Evolutionary conservation across 2,329 filamentous ascomycete species (phyloP).

Genomic region (Penicillium sp.): DNA sequence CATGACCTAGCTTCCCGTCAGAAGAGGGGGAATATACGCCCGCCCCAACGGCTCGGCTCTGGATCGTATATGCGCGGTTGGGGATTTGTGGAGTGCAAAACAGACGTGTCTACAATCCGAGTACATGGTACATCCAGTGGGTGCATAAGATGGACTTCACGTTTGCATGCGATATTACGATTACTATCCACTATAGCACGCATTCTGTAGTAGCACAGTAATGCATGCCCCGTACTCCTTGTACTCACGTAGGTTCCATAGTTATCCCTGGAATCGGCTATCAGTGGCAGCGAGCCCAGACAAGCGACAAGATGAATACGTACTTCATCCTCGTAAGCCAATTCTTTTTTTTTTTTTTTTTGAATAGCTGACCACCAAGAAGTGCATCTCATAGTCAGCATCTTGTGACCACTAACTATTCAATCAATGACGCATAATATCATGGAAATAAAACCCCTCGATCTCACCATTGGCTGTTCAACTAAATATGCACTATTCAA

Average conservation of each 20-base stretch:
- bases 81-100: neutral
- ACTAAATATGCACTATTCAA: neutral
- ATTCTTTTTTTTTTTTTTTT: neutral
- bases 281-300: neutral
- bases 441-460: neutral
- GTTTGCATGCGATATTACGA: neutral
- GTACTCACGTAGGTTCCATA: neutral
- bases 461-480: neutral
- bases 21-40: neutral
- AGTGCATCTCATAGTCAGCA: neutral
- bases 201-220: neutral
- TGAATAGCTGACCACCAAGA: neutral
- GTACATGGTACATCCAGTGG: neutral
- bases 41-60: conserved; percentile 1
- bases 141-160: neutral
- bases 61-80: neutral
- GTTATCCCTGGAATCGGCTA: neutral
- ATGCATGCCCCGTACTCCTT: neutral
- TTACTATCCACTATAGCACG: neutral
- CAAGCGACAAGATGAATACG: neutral
- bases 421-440: neutral
- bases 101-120: conserved; percentile 3
- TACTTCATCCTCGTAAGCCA: neutral
- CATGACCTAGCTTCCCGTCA: neutral
- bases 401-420: neutral